Conservation (phyloP, 345 rosid species). For the Microcos paniculata region DNA sequence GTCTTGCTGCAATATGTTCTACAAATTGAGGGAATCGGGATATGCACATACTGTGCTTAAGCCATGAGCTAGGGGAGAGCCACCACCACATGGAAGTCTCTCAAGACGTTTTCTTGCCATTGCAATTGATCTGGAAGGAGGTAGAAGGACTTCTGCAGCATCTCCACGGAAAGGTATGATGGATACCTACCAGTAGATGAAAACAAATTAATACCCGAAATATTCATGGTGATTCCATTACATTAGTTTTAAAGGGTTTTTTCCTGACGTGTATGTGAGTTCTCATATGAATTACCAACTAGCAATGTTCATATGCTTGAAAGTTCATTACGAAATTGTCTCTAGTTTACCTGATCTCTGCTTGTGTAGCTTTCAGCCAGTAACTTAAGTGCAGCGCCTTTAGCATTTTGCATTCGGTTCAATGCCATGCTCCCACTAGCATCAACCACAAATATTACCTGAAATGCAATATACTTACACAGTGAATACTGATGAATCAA, state of each 20-base stretch:
- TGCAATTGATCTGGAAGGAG: slow-evolving; percentile 94
- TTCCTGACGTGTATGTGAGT: neutral
- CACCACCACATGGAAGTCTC: slow-evolving; percentile 99
- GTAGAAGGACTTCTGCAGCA: slow-evolving; percentile 90
- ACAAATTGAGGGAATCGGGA: neutral
- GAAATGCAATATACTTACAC: slow-evolving; percentile 28
- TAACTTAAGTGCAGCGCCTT: slow-evolving; percentile 94
- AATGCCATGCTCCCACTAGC: slow-evolving; percentile 99
- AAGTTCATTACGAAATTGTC: neutral
- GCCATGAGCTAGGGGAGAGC: slow-evolving; percentile 98
- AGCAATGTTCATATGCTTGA: neutral
- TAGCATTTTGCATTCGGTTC: slow-evolving; percentile 97
- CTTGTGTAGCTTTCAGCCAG: slow-evolving; percentile 98
- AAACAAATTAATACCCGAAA: neutral
- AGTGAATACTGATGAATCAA: neutral
- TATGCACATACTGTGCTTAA: slow-evolving; percentile 70
- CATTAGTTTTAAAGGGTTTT: neutral
- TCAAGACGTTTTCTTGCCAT: slow-evolving; percentile 99
- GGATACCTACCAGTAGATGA: slow-evolving; percentile 56
- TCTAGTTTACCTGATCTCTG: slow-evolving; percentile 84
- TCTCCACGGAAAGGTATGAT: slow-evolving; percentile 98
- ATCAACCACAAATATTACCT: slow-evolving; percentile 95
- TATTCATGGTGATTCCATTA: neutral
- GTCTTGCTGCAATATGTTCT: neutral
- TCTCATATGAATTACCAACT: neutral